Evolutionary conservation across 257 asterid genomes (phyloP).

Genomic region (Gentiana macrophylla): DNA sequence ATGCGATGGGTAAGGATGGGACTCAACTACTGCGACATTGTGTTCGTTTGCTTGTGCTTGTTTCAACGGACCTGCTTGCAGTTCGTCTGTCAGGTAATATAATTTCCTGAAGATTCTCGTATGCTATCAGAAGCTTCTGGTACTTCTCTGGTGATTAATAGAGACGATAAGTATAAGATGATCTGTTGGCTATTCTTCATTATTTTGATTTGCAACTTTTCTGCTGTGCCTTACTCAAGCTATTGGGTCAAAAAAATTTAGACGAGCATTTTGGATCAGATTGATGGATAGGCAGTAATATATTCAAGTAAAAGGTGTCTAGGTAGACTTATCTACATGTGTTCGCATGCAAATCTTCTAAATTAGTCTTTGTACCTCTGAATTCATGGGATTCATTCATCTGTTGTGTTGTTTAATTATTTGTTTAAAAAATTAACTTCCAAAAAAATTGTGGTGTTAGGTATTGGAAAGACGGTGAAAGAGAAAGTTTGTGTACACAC

Average conservation of each 20-base stretch:
- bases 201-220: too few species aligned
- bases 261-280: too few species aligned
- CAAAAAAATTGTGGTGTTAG: slow-evolving; percentile 16
- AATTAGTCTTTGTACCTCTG: background rate
- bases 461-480: slow-evolving; percentile 92
- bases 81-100: slow-evolving; percentile 80
- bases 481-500: slow-evolving; percentile 96
- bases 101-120: too few species aligned
- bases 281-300: background rate
- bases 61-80: slow-evolving; percentile 83
- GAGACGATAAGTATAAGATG: too few species aligned
- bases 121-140: too few species aligned
- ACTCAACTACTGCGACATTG: slow-evolving; percentile 98
- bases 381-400: background rate
- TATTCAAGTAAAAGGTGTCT: background rate
- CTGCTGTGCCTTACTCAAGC: too few species aligned
- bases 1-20: slow-evolving; percentile 97
- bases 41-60: slow-evolving; percentile 78
- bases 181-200: too few species aligned
- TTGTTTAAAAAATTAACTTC: too few species aligned
- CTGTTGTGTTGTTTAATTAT: too few species aligned
- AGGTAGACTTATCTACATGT: background rate
- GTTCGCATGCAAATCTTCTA: background rate
- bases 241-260: too few species aligned
- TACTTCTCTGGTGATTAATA: too few species aligned